These are phyloP conservation scores for Leccinum broughii DNA, from an alignment of 768 basidiomycete species.

Conservation along the genomic window DNA sequence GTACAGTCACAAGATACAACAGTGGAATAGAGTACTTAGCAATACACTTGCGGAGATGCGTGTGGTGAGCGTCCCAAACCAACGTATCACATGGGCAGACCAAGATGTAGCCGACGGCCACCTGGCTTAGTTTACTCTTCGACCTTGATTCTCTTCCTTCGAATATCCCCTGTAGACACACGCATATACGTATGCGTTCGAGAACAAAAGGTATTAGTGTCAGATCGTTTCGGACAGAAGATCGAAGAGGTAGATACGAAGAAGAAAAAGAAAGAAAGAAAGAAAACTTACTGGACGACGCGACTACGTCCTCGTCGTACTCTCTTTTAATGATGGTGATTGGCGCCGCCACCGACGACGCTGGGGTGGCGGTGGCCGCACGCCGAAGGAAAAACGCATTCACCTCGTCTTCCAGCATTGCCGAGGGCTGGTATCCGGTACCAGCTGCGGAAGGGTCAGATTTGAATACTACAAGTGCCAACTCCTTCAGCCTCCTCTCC, in stretches of 20 bases:
- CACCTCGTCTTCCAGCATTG: slow-evolving; percentile 8
- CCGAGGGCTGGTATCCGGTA: neutral
- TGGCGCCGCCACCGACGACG: neutral
- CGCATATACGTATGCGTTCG: neutral
- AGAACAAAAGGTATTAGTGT: neutral
- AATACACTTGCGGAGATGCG: no score
- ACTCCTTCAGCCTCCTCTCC: neutral
- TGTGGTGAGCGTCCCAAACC: no score
- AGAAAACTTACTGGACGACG: neutral
- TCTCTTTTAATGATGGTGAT: slow-evolving; percentile 14
- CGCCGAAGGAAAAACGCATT: slow-evolving; percentile 1
- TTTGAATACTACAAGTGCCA: neutral
- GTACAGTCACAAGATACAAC: no score
- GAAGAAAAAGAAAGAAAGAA: neutral
- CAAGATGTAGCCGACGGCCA: neutral
- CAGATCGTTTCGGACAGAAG: no score
- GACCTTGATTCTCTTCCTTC: slow-evolving; percentile 19
- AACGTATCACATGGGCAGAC: neutral
- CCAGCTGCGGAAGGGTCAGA: neutral
- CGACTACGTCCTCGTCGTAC: slow-evolving; percentile 6
- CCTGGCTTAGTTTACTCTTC: slow-evolving; percentile 12
- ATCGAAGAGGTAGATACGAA: neutral
- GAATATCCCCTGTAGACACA: slow-evolving; percentile 1
- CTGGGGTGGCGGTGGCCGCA: neutral
- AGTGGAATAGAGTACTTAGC: neutral